Percentiles rank a stretch among this genome's conserved stretches.
phyloP scores from a whole-genome alignment of 1,284 basidiomycete species.

The Leccinum angustisporum region DNA sequence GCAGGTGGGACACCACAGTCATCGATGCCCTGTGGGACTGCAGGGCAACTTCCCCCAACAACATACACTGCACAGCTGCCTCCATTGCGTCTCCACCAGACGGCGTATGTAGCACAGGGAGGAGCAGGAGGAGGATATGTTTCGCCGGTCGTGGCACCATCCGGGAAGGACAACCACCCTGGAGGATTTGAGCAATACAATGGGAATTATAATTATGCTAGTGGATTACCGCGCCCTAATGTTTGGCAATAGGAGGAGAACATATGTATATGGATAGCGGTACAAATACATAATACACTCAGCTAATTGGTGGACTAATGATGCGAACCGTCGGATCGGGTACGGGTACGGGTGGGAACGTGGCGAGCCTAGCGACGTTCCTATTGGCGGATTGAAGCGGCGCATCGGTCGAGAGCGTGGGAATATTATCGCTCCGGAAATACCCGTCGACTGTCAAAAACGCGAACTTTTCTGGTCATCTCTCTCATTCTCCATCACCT shows the following conservation, averaged over 20 bases:
- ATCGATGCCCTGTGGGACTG: slow-evolving; percentile 16
- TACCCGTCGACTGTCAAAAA: slow-evolving; percentile 39
- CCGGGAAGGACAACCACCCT: slow-evolving; percentile 24
- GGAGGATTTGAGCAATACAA: slow-evolving; percentile 27
- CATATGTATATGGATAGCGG: slow-evolving; percentile 20
- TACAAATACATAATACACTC: slow-evolving; percentile 10
- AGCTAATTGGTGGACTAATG: slow-evolving; percentile 7
- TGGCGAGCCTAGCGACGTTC: neutral
- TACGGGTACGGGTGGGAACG: neutral
- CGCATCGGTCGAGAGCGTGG: slow-evolving; percentile 38
- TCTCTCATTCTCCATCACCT: slow-evolving; percentile 39
- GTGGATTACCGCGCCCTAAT: slow-evolving; percentile 28
- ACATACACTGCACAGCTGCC: slow-evolving; percentile 28
- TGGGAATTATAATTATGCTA: slow-evolving; percentile 28
- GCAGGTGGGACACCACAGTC: slow-evolving; percentile 13
- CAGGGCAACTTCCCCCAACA: slow-evolving; percentile 21
- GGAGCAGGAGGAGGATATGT: slow-evolving; percentile 21
- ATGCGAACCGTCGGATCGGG: neutral
- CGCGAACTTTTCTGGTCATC: slow-evolving; percentile 36
- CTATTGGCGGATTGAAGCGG: slow-evolving; percentile 13
- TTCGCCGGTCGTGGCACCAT: slow-evolving; percentile 21
- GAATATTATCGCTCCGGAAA: slow-evolving; percentile 39
- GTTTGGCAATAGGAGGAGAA: slow-evolving; percentile 29
- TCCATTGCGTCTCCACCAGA: slow-evolving; percentile 29
- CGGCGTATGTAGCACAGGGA: slow-evolving; percentile 20